Evolutionary conservation across 108 stramenopile species (phyloP), one percentile per base, ranked within the genome.

Genomic region (Nitzschia sp.): DNA sequence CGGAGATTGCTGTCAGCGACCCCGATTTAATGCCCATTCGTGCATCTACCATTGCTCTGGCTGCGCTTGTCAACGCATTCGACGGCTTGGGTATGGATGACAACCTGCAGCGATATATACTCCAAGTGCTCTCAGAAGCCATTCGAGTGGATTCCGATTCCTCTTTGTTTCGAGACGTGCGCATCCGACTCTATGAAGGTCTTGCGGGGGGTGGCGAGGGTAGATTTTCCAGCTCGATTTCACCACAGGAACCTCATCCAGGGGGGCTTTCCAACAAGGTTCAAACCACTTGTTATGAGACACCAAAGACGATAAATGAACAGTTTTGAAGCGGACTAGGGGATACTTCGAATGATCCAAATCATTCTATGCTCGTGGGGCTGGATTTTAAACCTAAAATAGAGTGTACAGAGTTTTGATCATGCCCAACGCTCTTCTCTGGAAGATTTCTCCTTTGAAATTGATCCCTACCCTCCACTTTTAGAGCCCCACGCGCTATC

Each of bases 1-100:
- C 61, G 28, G 71, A 71, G 38, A 32, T 71, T 17, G 59, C 71
- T 15, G 61, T 63, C 19, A 46, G 61, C 21, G 71, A 71, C 13
- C 23, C 26, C 11, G 34, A 60, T 2, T 53, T 71, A 23, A 59
- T 71, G 34, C 18, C 24, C 25, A 28, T 49, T 23, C 13, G 24
- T 2, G 28, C 71, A 33, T 71, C 71, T 6, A 25, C 29, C 15
- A 53, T 71, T 63, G 71, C 61, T 4, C 51, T 71, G 46, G 46
- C 48, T 9, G 71, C 71, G 2, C 18, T 71, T 5, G 36, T 63
- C 25, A 71, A 71, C 36, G 33, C 61, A 0, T 46, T 71, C n/a
- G 57, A 63, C 25, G 34, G 26, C 2, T 3, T 71, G 32, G 51
- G 51, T 30, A 46, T 64, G 63, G 42, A 42, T 30, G 24, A 1